Percentiles rank a stretch among this genome's conserved stretches.
Evolutionary conservation across 192 early-diverging fungal species (phyloP).

Genomic region (Kappamyces sp.): DNA sequence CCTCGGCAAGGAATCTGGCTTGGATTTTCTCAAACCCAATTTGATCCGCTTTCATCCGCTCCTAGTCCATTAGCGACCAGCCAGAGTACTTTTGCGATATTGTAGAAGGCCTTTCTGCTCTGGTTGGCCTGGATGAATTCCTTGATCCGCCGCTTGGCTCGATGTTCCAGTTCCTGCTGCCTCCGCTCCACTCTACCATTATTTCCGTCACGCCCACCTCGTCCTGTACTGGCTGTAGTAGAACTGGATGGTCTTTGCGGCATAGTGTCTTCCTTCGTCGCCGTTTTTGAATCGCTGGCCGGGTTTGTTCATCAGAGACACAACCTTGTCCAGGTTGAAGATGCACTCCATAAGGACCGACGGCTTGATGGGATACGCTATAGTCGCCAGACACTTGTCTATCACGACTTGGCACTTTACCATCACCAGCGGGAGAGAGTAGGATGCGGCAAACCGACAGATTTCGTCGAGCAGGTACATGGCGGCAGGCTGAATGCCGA

Average conservation of each 20-base stretch:
- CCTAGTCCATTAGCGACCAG: background rate
- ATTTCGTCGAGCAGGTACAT: conserved; percentile 7
- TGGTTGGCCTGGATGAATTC: background rate
- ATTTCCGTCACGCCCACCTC: background rate
- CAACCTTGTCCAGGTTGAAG: conserved; percentile 8
- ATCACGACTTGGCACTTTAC: conserved; percentile 8
- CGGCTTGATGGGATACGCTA: background rate
- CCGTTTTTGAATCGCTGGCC: background rate
- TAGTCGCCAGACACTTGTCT: background rate
- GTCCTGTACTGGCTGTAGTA: conserved; percentile 9
- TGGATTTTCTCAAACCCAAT: background rate
- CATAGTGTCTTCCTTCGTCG: background rate
- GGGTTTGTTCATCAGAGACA: background rate
- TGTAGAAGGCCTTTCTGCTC: background rate
- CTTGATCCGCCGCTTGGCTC: conserved; percentile 1
- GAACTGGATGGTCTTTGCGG: conserved; percentile 5
- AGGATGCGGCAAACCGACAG: background rate
- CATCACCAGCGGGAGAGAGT: background rate
- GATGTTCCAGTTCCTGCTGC: background rate
- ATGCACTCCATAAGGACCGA: conserved; percentile 2
- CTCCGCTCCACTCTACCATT: conserved; percentile 7
- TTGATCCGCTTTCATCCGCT: background rate
- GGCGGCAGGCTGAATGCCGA: background rate
- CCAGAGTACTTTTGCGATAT: background rate
- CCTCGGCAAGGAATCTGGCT: background rate